Evolutionary conservation across 129 eudicot genomes (phyloP).

Genomic region (Kitagawia praeruptora): DNA sequence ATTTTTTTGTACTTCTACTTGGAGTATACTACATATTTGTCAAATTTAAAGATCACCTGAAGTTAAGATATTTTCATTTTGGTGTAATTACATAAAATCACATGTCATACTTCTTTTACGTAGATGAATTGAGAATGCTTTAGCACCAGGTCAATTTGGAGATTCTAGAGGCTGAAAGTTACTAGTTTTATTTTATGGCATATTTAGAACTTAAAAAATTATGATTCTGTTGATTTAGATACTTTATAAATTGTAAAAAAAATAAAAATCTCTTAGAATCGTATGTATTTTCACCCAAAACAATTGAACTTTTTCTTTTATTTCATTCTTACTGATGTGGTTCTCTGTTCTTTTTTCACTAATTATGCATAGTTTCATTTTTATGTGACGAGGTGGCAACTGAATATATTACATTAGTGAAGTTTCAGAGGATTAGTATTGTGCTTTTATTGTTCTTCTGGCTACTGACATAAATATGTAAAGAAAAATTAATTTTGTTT

Average conservation of each 20-base stretch:
- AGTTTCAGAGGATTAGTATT: neutral
- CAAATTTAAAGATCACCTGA: neutral
- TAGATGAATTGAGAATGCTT: neutral
- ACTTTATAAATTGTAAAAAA: no score
- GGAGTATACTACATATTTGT: neutral
- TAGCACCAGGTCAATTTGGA: neutral
- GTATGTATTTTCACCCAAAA: slow-evolving; percentile 2
- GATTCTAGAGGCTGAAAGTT: neutral
- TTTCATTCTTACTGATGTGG: neutral
- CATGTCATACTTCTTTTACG: neutral
- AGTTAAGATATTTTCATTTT: neutral
- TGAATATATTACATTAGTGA: neutral
- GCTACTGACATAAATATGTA: neutral
- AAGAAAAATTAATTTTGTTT: no score
- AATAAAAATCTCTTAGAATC: neutral
- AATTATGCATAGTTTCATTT: no score
- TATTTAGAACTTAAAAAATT: neutral
- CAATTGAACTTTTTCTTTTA: neutral
- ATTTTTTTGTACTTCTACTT: neutral
- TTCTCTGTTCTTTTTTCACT: neutral
- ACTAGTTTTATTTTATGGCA: neutral
- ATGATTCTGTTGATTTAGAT: neutral
- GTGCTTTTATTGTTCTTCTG: neutral
- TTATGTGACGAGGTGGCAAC: neutral
- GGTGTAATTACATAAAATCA: neutral